Evolutionary conservation across 106 monocot species (phyloP), one percentile per base, ranked within the genome.

Genomic region (Alisma plantagoaquatica): DNA sequence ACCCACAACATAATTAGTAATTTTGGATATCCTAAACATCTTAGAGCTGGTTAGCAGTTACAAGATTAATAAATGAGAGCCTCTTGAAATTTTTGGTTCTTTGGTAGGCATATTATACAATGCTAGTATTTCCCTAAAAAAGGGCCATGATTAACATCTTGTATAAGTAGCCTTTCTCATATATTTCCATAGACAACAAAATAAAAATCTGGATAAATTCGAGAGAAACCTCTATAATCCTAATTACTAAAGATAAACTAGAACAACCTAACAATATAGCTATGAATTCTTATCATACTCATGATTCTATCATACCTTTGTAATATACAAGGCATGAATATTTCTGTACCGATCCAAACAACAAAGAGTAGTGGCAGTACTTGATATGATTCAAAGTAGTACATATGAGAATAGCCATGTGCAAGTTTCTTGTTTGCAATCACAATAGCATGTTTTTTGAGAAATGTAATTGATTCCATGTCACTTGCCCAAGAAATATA

Each of bases 381-480:
- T 75, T 75, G 8, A 75, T 63, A 46, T 75, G 75, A 31, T 62
- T 75, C 44, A 75, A 63, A 15, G 75, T 75, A 18, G 75, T 69
- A 26, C 69, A 75, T 19, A 75, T 69, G 38, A 75, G 64, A 31
- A 64, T 53, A 5, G 2, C 29, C 23, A 32, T 75, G 75, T n/a
- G 59, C 52, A 53, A 75, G 75, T 69, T 75, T 58, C 63, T 75
- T 75, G 51, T 9, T 75, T 15, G 63, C 56, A 41, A 75, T 69
- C 27, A 75, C 68, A 23, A 75, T 61, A 57, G 62, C 63, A 41
- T 75, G 68, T 29, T 75, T 75, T 51, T 69, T 63, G 16, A 74
- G 57, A 31, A 74, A 63, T 5, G 74, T 68, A 31, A 74, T 51
- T 27, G 31, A 38, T 63, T 75, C 75, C 68, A 75, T 75, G 28